Base-by-base conservation (phyloP, 257 asterid genomes). In the Mentha longifolia region DNA sequence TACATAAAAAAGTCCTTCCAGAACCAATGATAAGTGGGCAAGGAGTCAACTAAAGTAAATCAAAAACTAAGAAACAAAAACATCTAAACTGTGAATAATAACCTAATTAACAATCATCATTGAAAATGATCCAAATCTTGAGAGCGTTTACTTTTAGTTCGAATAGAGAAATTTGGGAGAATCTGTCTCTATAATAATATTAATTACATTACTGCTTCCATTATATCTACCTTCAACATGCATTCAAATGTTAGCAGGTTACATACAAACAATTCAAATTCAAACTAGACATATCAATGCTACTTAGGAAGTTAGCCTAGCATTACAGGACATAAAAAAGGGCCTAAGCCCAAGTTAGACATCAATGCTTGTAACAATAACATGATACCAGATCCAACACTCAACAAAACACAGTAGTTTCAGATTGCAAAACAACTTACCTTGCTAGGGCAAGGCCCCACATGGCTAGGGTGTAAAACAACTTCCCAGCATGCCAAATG, bases 401-500 rank as follows among this genome's bases (percentile, higher is more conserved):
- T 57, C 61, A 19, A 67, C 28, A 46, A 28, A 17, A 3, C 6
- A 49, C 22, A 47, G 43, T 17, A 69, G 39, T 19, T 22, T 59
- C 58, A 19, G 56, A 58, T 6, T 54, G 33, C 47, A 15, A 10
- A 67, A 30, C 69, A 74, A 68, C 61, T 71, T 75, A 94, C 97
- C 99, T 94, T 9, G 95, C 85, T 25, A 89, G 81, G 62, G 97
- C 90, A 84, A 95, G 93, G 42, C 99, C 91, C 99, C 99, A 95
- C 59, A 95, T 89, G 56, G 93, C 87, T 52, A 95, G 79, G 33
- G 92, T 80, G 77, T 88, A 92, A 71, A 95, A 85, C 82, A 84
- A 61, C 80, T 56, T 86, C 65, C 97, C 99, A 0, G 98, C 98
- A 25, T 80, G 86, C 98, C 98, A 94, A 77, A 94, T 76, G 78